Conservation (phyloP, 176 grass and related monocot genomes). For the Lolium rigidum region DNA sequence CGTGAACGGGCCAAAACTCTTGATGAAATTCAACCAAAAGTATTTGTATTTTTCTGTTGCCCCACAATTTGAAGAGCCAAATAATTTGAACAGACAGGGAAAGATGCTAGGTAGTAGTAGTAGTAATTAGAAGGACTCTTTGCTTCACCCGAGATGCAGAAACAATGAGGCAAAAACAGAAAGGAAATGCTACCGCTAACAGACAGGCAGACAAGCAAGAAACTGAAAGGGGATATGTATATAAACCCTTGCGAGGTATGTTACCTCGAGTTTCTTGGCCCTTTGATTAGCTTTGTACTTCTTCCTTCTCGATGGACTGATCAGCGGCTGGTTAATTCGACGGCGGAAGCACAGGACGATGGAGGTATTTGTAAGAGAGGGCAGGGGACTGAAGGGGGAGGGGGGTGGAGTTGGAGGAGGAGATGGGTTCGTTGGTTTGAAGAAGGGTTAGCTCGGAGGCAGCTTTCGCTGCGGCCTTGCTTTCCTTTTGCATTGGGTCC, state of each 20-base stretch:
- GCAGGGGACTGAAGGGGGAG: background rate
- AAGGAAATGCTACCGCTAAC: background rate
- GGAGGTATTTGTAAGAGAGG: constrained; percentile 56
- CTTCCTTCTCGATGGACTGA: background rate
- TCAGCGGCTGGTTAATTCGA: background rate
- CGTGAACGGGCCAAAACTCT: background rate
- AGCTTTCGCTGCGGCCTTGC: constrained; percentile 24
- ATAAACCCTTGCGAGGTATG: background rate
- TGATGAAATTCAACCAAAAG: too few species aligned
- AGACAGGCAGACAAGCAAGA: background rate
- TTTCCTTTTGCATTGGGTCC: constrained; percentile 41
- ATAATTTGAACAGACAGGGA: background rate
- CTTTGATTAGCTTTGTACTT: background rate
- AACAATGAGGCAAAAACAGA: background rate
- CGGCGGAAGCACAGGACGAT: constrained; percentile 15
- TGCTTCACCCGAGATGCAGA: constrained; percentile 4
- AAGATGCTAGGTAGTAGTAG: background rate
- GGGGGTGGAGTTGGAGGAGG: background rate
- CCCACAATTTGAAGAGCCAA: background rate
- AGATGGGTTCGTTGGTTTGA: constrained; percentile 41
- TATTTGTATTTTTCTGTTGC: background rate
- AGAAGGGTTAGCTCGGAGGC: constrained; percentile 50
- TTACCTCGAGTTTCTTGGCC: constrained; percentile 34
- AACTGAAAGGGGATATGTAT: background rate
- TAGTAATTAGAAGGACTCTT: background rate